A percentile compares a stretch with the other conserved stretches of the same genome.
These are phyloP conservation scores for Trichosporon sp. DNA, from an alignment of 1,284 basidiomycete genomes.

Conservation along the genomic window DNA sequence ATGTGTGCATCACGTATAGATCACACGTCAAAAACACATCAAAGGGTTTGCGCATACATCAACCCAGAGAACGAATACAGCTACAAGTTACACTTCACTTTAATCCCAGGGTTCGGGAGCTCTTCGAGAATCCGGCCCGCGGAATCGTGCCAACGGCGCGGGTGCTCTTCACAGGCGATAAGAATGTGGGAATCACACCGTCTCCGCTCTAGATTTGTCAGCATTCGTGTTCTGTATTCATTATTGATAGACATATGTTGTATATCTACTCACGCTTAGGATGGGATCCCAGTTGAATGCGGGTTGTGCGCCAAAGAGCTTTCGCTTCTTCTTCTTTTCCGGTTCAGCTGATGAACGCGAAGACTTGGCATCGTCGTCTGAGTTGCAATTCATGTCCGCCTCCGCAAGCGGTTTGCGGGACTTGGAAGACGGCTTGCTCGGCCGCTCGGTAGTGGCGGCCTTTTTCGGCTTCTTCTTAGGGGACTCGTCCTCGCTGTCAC, in stretches of 20 bases:
- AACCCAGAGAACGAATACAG: too few relatives aligned
- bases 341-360: background rate
- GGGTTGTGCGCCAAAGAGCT: conserved; percentile 28
- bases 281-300: conserved; percentile 43
- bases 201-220: conserved; percentile 36
- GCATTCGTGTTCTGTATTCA: background rate
- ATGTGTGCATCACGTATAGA: too few relatives aligned
- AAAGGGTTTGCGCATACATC: too few relatives aligned
- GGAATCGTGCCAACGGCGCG: conserved; percentile 25
- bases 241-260: background rate
- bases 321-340: conserved; percentile 43
- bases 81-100: background rate
- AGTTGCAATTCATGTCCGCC: background rate
- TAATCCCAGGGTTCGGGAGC: conserved; percentile 5
- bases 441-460: conserved; percentile 7
- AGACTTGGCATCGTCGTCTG: conserved; percentile 2
- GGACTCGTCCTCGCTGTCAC: conserved; percentile 23
- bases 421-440: background rate
- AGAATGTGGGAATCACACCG: conserved; percentile 37
- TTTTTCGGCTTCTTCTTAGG: conserved; percentile 31
- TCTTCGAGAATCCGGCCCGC: conserved; percentile 26
- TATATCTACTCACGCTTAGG: conserved; percentile 31
- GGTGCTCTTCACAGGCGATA: conserved; percentile 30
- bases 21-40: too few relatives aligned
- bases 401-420: background rate